Evolutionary conservation across 116 monocot species (phyloP), one percentile per base, ranked within the genome.

Genomic region (Papilionanthe hybrid): DNA sequence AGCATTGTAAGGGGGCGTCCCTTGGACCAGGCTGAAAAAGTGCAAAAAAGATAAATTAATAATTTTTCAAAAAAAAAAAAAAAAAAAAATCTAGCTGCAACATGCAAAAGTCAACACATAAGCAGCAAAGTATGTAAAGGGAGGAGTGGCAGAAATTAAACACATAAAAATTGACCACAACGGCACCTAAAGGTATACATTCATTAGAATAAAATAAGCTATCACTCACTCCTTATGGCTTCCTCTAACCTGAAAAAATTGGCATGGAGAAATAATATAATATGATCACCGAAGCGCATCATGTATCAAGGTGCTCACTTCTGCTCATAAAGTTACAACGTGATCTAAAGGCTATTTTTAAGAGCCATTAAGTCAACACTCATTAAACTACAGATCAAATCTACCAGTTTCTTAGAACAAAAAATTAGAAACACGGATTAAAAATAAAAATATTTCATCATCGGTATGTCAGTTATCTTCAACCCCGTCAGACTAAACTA

Each of bases 21-120:
- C 96, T 91, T 77, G 93, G 86, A 2, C 90, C 93, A 74, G 96
- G 96, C 96, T 96, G 86, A 86, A 90, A 28, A 65, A 1, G 25
- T 27, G 7, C 27, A 25, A 10, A 27, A 9, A 65, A 27, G 27
- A 25, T 65, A 65, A 17, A 60, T 60, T 1, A 10, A 65, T 27
- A 27, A 22, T 65, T 9, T 65, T 25, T 27, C 2, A 27, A 65
- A 65, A 25, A 60, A 11, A 65, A 65, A 7, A 65, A 25, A 27
- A 65, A 65, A 60, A 23, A 65, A 25, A 25, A 65, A 65, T 23
- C 65, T 27, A 65, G n/a, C 65, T 25, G 27, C 25, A 65, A 65
- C 9, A 65, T 65, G 27, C 65, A 65, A 25, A 37, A 65, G 8
- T 65, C 11, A 65, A 27, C 13, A 65, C 65, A 27, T 65, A 9